A percentile compares a stretch with the other conserved stretches of the same genome.
Evolutionary conservation across 108 stramenopile genomes (phyloP).

Genomic region (Aureococcus anophagefferens): DNA sequence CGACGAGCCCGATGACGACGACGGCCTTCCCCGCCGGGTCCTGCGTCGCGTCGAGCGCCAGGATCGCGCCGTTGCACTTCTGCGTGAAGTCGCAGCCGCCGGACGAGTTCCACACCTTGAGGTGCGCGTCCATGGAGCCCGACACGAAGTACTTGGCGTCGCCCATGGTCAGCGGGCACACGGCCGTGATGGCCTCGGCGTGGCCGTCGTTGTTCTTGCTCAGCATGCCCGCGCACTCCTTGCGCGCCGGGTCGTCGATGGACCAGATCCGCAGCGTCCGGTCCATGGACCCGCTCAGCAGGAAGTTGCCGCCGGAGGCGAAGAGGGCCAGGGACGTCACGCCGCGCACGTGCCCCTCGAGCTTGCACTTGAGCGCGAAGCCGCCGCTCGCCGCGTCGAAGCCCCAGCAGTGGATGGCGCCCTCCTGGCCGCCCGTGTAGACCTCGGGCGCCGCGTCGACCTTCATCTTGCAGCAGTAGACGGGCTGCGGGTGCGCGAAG

Average conservation of each 20-base stretch:
- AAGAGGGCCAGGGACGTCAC: neutral
- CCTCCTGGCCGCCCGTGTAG: neutral
- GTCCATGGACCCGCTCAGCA: neutral
- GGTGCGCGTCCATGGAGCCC: neutral
- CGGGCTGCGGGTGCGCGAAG: neutral
- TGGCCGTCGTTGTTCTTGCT: neutral
- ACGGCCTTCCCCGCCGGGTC: neutral
- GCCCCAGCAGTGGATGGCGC: neutral
- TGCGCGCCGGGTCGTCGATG: neutral
- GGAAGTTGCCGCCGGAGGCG: neutral
- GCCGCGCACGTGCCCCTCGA: neutral
- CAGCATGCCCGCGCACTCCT: neutral
- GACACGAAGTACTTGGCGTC: neutral
- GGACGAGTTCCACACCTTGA: neutral
- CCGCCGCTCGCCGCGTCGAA: neutral
- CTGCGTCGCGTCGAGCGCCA: neutral
- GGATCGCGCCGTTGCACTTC: neutral
- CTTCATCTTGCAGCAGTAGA: neutral
- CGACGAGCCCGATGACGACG: neutral
- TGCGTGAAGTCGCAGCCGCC: neutral
- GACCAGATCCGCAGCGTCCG: neutral
- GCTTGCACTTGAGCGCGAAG: neutral
- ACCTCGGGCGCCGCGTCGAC: neutral
- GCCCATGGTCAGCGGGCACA: neutral
- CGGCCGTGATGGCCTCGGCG: neutral